Conservation (phyloP, 2,329 filamentous ascomycete genomes). For the Diplodia seriata region DNA sequence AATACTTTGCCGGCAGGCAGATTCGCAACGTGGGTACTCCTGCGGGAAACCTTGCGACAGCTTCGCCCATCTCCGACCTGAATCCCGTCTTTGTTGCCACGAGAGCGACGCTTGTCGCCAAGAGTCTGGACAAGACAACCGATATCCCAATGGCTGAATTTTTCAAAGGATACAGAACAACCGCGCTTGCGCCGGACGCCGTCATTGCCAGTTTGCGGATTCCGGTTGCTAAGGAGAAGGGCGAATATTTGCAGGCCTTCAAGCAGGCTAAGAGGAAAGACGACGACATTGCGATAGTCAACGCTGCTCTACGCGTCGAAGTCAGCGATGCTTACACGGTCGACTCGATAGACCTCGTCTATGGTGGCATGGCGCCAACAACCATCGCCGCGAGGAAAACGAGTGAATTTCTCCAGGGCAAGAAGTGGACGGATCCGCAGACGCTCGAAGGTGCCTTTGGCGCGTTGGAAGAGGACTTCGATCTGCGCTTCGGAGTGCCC, state of each 20-base stretch:
- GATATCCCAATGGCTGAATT: conserved; percentile 93
- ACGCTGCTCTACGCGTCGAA: conserved; percentile 78
- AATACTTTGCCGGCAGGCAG: conserved; percentile 92
- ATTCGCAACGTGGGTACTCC: conserved; percentile 98
- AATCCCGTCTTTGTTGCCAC: conserved; percentile 93
- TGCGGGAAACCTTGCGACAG: conserved; percentile 91
- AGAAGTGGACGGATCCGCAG: conserved; percentile 77
- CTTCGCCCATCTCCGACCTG: conserved; percentile 93
- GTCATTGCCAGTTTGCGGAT: conserved; percentile 89
- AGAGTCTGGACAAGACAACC: conserved; percentile 72
- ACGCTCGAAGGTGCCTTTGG: conserved; percentile 91
- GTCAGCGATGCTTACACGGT: conserved; percentile 74
- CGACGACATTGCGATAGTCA: conserved; percentile 98
- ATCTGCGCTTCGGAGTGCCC: conserved; percentile 86
- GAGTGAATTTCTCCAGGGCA: conserved; percentile 75
- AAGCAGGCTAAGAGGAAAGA: conserved; percentile 98
- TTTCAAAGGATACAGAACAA: conserved; percentile 89
- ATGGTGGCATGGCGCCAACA: conserved; percentile 92
- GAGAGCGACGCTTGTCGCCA: conserved; percentile 81
- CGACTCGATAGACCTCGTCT: conserved; percentile 78
- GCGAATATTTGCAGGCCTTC: conserved; percentile 87
- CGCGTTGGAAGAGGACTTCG: conserved; percentile 86
- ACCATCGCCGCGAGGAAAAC: conserved; percentile 87
- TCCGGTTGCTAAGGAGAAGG: conserved; percentile 73
- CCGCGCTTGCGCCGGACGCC: conserved; percentile 79